These are phyloP conservation scores for Setaria italica DNA, from an alignment of 202 grass and related monocot genomes.

Conservation along the genomic window DNA sequence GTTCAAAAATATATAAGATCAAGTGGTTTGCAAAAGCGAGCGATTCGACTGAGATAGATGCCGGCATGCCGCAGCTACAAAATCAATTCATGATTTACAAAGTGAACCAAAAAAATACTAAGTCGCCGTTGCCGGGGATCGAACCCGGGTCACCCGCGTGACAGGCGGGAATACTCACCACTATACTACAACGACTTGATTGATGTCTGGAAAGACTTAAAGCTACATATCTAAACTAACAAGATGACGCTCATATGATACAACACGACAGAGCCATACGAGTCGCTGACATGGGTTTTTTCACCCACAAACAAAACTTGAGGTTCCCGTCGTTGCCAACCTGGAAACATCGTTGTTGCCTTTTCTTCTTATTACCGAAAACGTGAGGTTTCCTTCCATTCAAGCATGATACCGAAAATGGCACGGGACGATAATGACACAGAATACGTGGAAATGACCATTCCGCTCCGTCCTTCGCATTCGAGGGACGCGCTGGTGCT, in stretches of 20 bases:
- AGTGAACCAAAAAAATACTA: too few relatives aligned
- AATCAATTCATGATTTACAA: not conserved
- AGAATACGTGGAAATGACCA: too few relatives aligned
- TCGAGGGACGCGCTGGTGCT: too few relatives aligned
- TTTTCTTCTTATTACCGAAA: not conserved
- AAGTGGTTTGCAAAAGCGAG: not conserved
- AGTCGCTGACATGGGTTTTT: not conserved
- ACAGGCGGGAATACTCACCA: slow-evolving; percentile 66
- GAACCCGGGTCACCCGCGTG: slow-evolving; percentile 79
- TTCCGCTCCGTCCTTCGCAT: too few relatives aligned
- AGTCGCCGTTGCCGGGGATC: slow-evolving; percentile 85
- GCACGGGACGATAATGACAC: too few relatives aligned
- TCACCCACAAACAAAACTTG: too few relatives aligned
- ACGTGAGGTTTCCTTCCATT: not conserved
- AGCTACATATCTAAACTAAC: too few relatives aligned
- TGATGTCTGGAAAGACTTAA: rapidly evolving
- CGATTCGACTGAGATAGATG: not conserved
- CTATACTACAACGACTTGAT: slow-evolving; percentile 56
- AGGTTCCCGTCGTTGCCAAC: too few relatives aligned
- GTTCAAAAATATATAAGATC: not conserved
- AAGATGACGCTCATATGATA: too few relatives aligned
- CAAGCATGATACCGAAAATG: not conserved
- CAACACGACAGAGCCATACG: not conserved
- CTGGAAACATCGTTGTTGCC: not conserved
- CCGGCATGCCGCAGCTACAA: too few relatives aligned